phyloP scores from a whole-genome alignment of 2,329 filamentous ascomycete genomes.

The Xylariaceae sp. region DNA sequence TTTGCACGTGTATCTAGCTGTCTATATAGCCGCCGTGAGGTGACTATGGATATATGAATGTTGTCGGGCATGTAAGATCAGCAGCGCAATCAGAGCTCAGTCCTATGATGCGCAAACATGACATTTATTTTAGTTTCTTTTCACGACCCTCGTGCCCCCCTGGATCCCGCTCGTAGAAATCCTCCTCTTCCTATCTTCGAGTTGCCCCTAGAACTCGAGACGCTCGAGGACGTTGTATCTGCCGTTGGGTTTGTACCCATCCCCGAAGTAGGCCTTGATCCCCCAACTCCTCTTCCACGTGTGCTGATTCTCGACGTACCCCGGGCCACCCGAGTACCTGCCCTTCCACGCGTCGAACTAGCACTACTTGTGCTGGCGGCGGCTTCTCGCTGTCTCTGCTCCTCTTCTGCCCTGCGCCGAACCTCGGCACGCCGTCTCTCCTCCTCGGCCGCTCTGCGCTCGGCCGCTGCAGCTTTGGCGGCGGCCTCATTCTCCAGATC shows the following conservation, averaged over 20 bases:
- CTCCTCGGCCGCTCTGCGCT: slow-evolving; percentile 71
- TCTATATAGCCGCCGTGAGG: background rate
- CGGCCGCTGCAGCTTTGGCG: slow-evolving; percentile 67
- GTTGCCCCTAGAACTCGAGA: slow-evolving; percentile 31
- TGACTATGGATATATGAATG: background rate
- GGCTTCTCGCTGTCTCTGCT: slow-evolving; percentile 43
- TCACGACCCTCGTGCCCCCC: slow-evolving; percentile 40
- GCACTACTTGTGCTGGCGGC: slow-evolving; percentile 15
- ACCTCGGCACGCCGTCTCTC: slow-evolving; percentile 70
- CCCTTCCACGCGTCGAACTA: slow-evolving; percentile 11
- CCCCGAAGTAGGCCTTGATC: slow-evolving; percentile 30
- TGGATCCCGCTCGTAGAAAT: slow-evolving; percentile 48
- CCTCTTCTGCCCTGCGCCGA: slow-evolving; percentile 58
- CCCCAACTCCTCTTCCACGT: slow-evolving; percentile 13
- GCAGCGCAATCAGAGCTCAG: background rate
- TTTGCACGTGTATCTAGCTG: slow-evolving; percentile 3
- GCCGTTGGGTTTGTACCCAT: slow-evolving; percentile 28
- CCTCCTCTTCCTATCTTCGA: slow-evolving; percentile 44
- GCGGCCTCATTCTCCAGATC: slow-evolving; percentile 78
- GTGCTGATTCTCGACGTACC: slow-evolving; percentile 14
- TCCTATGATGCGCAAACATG: background rate
- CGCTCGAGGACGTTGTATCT: slow-evolving; percentile 29
- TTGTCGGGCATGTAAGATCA: slow-evolving; percentile 8
- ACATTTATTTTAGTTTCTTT: background rate
- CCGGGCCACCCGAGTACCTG: slow-evolving; percentile 9